Base-by-base conservation (phyloP, 495 filamentous ascomycete genomes). In the Acidomyces sp. region DNA sequence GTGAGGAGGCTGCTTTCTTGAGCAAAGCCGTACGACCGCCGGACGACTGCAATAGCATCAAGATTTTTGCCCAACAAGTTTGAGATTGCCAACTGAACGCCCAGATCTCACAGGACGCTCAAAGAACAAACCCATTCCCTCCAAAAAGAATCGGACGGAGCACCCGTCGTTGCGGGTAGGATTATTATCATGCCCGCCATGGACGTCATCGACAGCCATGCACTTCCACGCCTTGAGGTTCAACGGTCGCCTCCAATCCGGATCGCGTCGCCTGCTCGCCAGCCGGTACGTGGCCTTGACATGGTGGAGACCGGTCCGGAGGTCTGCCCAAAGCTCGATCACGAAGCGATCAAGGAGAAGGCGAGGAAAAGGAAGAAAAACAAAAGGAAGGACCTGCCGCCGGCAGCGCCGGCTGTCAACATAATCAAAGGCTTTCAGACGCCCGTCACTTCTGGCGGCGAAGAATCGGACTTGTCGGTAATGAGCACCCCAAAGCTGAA, bases 391-490 rank as follows among this genome's bases (percentile, higher is more conserved):
- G 52, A 37, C 17, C 55, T 55, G 41, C 51, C 53, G 7, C 53
- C 62, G 41, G 72, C 69, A 19, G 64, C 71, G 25, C 72, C 75
- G 28, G 83, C 85, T 29, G 63, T 76, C 45, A 78, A 70, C 21
- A 82, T 79, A 25, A 74, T 87, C 30, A 77, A 75, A 52, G 85
- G 85, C 4, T 88, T 92, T 52, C 51, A 62, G n/a, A 86, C 81
- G n/a, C 82, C 85, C n/a, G 63, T 71, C n/a, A 73, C 72, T 15
- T 90, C 85, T 34, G 82, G 72, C 28, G 84, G 86, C 49, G 86
- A 93, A 53, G 85, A 90, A 43, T 85, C 81, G 11, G 85, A 90
- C 56, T 72, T 70, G 46, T 78, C 77, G 17, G 52, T 61, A 27
- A 53, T 59, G 3, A 62, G 60, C 39, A 69, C 78, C 54, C 78